Evolutionary conservation across 768 basidiomycete genomes (phyloP).

Genomic region (Lentinus brumalis): DNA sequence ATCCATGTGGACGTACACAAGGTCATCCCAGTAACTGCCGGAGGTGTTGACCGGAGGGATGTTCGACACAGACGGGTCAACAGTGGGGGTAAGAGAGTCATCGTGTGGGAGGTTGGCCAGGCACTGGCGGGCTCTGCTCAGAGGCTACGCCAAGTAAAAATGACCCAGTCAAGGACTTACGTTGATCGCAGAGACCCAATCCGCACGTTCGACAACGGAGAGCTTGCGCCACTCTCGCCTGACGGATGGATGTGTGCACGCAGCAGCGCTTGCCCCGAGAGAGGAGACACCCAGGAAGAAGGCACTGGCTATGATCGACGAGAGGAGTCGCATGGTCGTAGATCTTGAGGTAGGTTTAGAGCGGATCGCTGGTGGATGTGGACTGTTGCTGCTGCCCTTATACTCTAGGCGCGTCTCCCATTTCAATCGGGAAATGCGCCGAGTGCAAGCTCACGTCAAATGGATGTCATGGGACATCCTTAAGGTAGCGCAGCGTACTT

Average conservation of each 20-base stretch:
- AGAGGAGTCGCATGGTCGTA: too few relatives aligned
- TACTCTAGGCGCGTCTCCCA: too few relatives aligned
- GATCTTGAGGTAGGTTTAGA: too few relatives aligned
- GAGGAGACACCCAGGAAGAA: conserved; percentile 5
- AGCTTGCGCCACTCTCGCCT: conserved; percentile 29
- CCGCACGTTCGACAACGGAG: conserved; percentile 15
- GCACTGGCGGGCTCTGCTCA: neutral
- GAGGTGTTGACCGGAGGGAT: conserved; percentile 15
- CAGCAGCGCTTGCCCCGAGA: conserved; percentile 2
- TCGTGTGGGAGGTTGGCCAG: conserved; percentile 6
- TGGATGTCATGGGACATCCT: too few relatives aligned
- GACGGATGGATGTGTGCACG: conserved; percentile 22
- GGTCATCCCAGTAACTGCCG: conserved; percentile 21
- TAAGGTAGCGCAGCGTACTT: too few relatives aligned
- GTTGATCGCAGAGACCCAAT: conserved; percentile 29
- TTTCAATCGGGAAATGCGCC: too few relatives aligned
- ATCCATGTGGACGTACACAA: conserved; percentile 32
- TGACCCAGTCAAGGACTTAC: conserved; percentile 6
- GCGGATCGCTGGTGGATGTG: too few relatives aligned
- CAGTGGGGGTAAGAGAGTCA: conserved; percentile 7
- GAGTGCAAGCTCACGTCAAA: too few relatives aligned
- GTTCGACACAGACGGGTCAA: conserved; percentile 12
- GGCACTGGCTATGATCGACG: neutral
- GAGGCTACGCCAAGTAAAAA: neutral
- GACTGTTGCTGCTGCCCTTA: too few relatives aligned